phyloP scores from a whole-genome alignment of 1,284 basidiomycete genomes.

The Ganoderma sinense region DNA sequence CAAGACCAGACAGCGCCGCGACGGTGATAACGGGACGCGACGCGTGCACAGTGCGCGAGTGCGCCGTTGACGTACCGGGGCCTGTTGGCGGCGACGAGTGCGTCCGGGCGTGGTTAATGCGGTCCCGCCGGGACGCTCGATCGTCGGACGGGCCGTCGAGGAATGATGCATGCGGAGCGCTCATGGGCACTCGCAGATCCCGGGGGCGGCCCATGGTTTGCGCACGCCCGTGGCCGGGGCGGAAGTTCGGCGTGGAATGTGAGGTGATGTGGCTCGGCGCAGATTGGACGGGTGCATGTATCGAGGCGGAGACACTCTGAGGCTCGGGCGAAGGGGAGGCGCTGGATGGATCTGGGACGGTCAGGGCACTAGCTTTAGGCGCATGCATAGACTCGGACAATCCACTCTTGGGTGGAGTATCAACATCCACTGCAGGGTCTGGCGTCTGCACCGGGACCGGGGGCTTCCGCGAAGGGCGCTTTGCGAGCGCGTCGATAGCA shows the following conservation, averaged over 20 bases:
- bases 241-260: constrained; percentile 37
- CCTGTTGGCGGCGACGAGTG: constrained; percentile 67
- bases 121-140: constrained; percentile 22
- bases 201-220: constrained; percentile 55
- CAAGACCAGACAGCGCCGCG: constrained; percentile 69
- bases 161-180: constrained; percentile 29
- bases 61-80: constrained; percentile 32
- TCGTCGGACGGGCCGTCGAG: constrained; percentile 26
- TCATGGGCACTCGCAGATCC: constrained; percentile 22
- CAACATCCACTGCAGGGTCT: constrained; percentile 3
- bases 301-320: constrained; percentile 48
- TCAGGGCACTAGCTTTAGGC: constrained; percentile 8
- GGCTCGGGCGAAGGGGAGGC: constrained; percentile 25
- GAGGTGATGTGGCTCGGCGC: constrained; percentile 43
- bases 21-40: constrained; percentile 73
- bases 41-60: constrained; percentile 50
- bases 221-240: constrained; percentile 55
- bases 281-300: constrained; percentile 53
- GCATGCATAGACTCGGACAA: constrained; percentile 27
- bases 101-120: constrained; percentile 56
- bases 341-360: constrained; percentile 6
- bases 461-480: constrained; percentile 17
- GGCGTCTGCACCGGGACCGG: constrained; percentile 17
- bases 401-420: constrained; percentile 37
- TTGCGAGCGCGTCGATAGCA: constrained; percentile 32